Evolutionary conservation across 139 green algal species (phyloP).

Genomic region (Prasinococcaceae sp.): DNA sequence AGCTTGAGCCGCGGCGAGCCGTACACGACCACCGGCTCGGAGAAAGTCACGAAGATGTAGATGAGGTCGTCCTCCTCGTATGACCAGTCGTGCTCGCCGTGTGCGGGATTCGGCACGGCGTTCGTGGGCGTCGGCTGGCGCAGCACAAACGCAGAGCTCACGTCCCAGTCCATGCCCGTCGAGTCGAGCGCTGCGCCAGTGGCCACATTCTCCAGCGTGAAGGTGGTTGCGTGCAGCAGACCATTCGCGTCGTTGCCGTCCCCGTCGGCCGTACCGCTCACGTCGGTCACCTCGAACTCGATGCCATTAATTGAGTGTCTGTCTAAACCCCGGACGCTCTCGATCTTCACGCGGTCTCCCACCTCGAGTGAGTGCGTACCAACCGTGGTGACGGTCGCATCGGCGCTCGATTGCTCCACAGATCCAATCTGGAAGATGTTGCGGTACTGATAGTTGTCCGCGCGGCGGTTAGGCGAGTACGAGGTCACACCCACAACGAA

Average conservation of each 20-base stretch:
- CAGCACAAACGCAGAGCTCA: neutral
- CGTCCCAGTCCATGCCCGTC: neutral
- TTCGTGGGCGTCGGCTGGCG: neutral
- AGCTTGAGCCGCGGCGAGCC: neutral
- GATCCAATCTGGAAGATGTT: neutral
- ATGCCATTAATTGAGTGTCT: too few species aligned
- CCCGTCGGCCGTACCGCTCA: too few species aligned
- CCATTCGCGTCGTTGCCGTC: too few species aligned
- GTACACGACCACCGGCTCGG: neutral
- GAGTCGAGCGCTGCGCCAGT: neutral
- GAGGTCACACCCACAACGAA: conserved; percentile 7
- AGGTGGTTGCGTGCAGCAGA: too few species aligned
- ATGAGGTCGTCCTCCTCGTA: conserved; percentile 4
- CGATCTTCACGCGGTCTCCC: neutral
- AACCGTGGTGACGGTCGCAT: conserved; percentile 1
- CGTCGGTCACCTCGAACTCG: too few species aligned
- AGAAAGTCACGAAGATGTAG: conserved; percentile 6
- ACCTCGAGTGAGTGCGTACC: neutral
- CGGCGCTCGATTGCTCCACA: too few species aligned
- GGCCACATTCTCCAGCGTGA: neutral
- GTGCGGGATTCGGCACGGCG: neutral
- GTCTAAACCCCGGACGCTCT: neutral
- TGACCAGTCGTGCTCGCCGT: neutral
- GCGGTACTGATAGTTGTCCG: conserved; percentile 3
- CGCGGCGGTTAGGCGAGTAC: conserved; percentile 2